Percentiles rank a stretch among this genome's conserved stretches.
These are phyloP conservation scores for Rhododendron williamsianum DNA, from an alignment of 148 eudicot genomes.

Conservation along the genomic window DNA sequence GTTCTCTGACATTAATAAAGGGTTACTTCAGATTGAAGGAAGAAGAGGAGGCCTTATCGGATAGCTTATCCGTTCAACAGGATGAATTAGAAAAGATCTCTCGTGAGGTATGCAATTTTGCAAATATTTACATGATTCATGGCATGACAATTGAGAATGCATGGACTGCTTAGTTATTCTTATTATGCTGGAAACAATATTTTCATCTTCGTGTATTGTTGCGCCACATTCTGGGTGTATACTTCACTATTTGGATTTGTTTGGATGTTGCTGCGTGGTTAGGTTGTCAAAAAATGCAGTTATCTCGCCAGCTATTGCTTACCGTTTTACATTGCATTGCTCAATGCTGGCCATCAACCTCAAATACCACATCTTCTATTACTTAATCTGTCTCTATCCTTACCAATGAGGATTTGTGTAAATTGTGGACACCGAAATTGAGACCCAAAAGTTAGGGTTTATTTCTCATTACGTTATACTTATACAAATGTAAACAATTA, in stretches of 20 bases:
- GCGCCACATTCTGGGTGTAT: background rate
- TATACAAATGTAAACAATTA: too few relatives aligned
- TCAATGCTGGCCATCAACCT: background rate
- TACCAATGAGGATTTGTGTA: background rate
- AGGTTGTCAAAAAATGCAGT: background rate
- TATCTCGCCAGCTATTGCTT: background rate
- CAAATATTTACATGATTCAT: background rate
- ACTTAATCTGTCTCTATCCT: background rate
- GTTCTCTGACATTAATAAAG: conserved; percentile 10
- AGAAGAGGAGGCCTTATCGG: conserved; percentile 45
- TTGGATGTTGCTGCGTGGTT: background rate
- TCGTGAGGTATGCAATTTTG: conserved; percentile 39
- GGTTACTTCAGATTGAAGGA: conserved; percentile 52
- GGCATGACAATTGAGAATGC: background rate
- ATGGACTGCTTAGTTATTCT: background rate
- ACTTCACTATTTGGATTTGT: background rate
- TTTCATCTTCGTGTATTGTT: background rate
- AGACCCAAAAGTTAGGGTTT: too few relatives aligned
- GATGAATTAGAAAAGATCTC: conserved; percentile 43
- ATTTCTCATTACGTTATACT: too few relatives aligned
- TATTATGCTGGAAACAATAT: background rate
- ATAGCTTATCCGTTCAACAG: conserved; percentile 19
- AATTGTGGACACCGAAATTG: too few relatives aligned
- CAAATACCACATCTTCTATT: background rate
- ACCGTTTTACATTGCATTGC: background rate